Base-by-base conservation (phyloP, 352 stramenopile species). In the Pythium volutum region DNA sequence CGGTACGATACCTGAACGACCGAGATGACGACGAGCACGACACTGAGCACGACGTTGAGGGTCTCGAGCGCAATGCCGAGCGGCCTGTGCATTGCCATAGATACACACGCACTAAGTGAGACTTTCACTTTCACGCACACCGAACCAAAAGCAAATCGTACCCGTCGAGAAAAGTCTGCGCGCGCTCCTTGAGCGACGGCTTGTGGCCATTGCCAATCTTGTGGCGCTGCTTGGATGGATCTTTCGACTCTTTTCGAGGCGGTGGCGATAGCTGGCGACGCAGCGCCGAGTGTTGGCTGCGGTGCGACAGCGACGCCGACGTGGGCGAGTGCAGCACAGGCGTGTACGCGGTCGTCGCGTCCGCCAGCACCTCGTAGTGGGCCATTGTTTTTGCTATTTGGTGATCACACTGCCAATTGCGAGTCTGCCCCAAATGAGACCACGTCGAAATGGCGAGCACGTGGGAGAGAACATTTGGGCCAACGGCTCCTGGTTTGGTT, bases 31-130 rank as follows among this genome's bases (percentile, higher is more conserved):
- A 82, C 74, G 29, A 85, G 69, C 16, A 75, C 61, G 59, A 85
- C 34, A 46, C 74, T 83, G 38, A 82, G 66, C 46, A 78, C 7
- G 15, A 81, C 74, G 50, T 85, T 82, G 58, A 77, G 34, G 22
- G 55, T 62, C 52, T 82, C 76, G 42, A 81, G 63, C 18, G 52
- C 51, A 39, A 83, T 60, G 23, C 74, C 76, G 3, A 41, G 33
- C 25, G 50, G 66, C 6, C 75, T 79, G 45, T 14, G 33, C 14
- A 14, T 8, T 39, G 33, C 33, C n/a, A n/a, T n/a, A n/a, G n/a
- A n/a, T n/a, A n/a, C n/a, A n/a, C n/a, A n/a, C n/a, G n/a, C n/a
- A n/a, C n/a, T n/a, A n/a, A n/a, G n/a, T n/a, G n/a, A n/a, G n/a
- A n/a, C n/a, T n/a, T n/a, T n/a, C n/a, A n/a, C n/a, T n/a, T n/a